Conservation (phyloP, 1,284 basidiomycete genomes). For the Anthracocystis panici-leucophaei region DNA sequence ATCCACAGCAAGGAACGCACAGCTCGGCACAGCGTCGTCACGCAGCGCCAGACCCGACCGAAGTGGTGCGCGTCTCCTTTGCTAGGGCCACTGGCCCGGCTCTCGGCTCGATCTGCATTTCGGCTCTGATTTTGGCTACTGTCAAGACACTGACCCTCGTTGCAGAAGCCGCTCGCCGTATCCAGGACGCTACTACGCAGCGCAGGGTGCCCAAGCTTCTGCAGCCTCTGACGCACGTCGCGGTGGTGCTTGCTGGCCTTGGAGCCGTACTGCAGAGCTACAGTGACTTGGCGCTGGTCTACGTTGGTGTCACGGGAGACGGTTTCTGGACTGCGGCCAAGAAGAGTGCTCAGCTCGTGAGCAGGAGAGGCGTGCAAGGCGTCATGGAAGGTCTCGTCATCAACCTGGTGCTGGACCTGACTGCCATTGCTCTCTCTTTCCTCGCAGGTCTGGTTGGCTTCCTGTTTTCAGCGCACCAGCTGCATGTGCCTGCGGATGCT, state of each 20-base stretch:
- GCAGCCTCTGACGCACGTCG: slow-evolving; percentile 71
- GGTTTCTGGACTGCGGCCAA: slow-evolving; percentile 83
- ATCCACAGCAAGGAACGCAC: slow-evolving; percentile 13
- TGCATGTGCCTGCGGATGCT: slow-evolving; percentile 81
- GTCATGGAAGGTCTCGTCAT: slow-evolving; percentile 74
- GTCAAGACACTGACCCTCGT: slow-evolving; percentile 73
- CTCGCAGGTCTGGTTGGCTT: slow-evolving; percentile 86
- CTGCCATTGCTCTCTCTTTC: slow-evolving; percentile 80
- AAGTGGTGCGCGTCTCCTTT: slow-evolving; percentile 81
- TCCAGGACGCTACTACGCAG: slow-evolving; percentile 44
- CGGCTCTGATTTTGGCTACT: slow-evolving; percentile 80
- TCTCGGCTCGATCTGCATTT: slow-evolving; percentile 81
- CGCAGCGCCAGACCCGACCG: slow-evolving; percentile 64
- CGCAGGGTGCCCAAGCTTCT: slow-evolving; percentile 64
- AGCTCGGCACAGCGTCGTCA: slow-evolving; percentile 14
- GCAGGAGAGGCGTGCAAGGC: slow-evolving; percentile 70
- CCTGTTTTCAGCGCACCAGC: slow-evolving; percentile 85
- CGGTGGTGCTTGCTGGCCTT: slow-evolving; percentile 78
- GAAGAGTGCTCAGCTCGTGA: slow-evolving; percentile 76
- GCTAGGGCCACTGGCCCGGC: slow-evolving; percentile 83
- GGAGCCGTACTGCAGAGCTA: slow-evolving; percentile 53
- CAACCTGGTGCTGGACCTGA: slow-evolving; percentile 75
- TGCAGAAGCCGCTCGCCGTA: slow-evolving; percentile 72
- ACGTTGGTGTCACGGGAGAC: slow-evolving; percentile 86
- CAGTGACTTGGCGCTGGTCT: slow-evolving; percentile 84